phyloP scores from a whole-genome alignment of 1,284 basidiomycete species.

The Takashimella koratensis region DNA sequence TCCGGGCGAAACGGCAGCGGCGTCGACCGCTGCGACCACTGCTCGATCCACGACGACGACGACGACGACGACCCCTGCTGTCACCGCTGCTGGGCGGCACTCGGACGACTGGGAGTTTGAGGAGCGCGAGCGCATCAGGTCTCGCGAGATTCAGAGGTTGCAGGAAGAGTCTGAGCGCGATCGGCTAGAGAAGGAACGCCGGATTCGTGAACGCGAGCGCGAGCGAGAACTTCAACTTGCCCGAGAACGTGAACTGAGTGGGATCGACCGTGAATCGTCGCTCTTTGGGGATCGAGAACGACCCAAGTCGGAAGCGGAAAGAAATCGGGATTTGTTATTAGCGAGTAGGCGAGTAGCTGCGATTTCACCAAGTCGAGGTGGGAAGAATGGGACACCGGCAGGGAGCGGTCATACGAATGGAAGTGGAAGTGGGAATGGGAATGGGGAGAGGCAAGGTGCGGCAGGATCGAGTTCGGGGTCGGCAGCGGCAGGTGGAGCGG shows the following conservation, averaged over 20 bases:
- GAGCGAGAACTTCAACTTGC: slow-evolving; percentile 9
- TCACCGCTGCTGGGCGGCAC: slow-evolving; percentile 3
- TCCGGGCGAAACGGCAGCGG: neutral
- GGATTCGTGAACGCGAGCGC: slow-evolving; percentile 25
- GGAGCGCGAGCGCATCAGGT: slow-evolving; percentile 37
- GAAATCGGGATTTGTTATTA: slow-evolving; percentile 37
- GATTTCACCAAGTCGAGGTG: slow-evolving; percentile 22
- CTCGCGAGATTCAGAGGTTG: slow-evolving; percentile 37
- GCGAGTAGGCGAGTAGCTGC: slow-evolving; percentile 27
- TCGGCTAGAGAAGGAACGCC: slow-evolving; percentile 32
- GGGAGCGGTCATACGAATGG: neutral
- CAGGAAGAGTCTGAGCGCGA: slow-evolving; percentile 42
- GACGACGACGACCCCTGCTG: neutral
- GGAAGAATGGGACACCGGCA: slow-evolving; percentile 1
- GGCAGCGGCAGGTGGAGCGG: slow-evolving; percentile 1
- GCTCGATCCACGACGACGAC: slow-evolving; percentile 1
- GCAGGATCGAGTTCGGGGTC: neutral
- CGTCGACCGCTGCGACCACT: slow-evolving; percentile 4
- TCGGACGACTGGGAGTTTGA: slow-evolving; percentile 44
- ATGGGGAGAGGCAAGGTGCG: slow-evolving; percentile 1
- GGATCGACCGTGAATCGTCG: slow-evolving; percentile 5
- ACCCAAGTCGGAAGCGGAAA: slow-evolving; percentile 26
- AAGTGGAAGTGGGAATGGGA: neutral
- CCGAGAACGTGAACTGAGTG: neutral
- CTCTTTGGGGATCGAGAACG: neutral